Base-by-base conservation (phyloP, 208 protist genomes). In the Acanthamoeba healyi region DNA sequence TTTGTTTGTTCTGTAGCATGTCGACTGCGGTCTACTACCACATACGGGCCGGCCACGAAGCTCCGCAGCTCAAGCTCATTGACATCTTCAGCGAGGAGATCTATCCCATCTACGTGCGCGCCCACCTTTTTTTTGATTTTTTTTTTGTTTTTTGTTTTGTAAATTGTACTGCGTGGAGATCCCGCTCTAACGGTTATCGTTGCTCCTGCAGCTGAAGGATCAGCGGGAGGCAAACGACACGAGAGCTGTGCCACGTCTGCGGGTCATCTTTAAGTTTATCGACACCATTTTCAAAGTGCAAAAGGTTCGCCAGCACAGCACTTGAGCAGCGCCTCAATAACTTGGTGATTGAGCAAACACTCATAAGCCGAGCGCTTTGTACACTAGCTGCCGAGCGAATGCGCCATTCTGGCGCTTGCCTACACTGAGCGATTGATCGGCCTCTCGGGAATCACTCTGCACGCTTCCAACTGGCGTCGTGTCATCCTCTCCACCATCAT, bases 371-470 rank as follows among this genome's bases (percentile, higher is more conserved):
- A n/a, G n/a, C n/a, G n/a, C n/a, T n/a, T n/a, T n/a, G 14, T 54
- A n/a, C n/a, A n/a, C n/a, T n/a, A n/a, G 77, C 56, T 94, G 58
- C 70, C 74, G 9, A 26, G 40, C 72, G 91, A 94, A 9, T 94
- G 91, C n/a, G 91, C 74, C 26, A 87, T 94, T 26, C 38, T 94
- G 40, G 58, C 34, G 7, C 51, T 94, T 12, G 91, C 77, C 70
- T 94, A 94, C 56, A 70, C 88, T 9, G 91, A 94, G 40, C 9
- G 91, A 14, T 38, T 94, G 26, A 86, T 87, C 34, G 40, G 34
- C 74, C 36, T 32, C 32, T 63, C 72, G 34, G 17, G 70, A 26
- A 54, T 94, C 40, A 86, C 91, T 10, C 91, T 94, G 10, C 58
- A 84, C 44, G 70, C 26, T 3, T 49, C 70, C 77, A 94, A 94